These are phyloP conservation scores for Galeopsis tetrahit DNA, from an alignment of 257 asterid genomes.

Conservation along the genomic window DNA sequence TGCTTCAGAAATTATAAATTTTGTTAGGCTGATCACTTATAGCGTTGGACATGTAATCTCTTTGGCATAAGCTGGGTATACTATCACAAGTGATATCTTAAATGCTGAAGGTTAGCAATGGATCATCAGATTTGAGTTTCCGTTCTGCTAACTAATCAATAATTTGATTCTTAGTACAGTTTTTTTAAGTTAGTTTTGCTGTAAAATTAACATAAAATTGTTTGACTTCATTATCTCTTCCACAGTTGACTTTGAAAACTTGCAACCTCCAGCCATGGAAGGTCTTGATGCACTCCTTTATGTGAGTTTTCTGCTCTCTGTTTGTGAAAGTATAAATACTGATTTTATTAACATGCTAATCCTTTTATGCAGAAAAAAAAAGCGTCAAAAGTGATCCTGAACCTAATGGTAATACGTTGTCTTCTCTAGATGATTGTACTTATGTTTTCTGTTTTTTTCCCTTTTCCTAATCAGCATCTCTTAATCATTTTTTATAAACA, in stretches of 20 bases:
- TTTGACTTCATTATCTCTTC: conserved; percentile 16
- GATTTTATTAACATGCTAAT: too few species aligned
- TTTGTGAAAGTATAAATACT: too few species aligned
- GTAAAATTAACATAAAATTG: neutral
- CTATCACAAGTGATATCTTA: too few species aligned
- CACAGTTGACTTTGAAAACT: conserved; percentile 72
- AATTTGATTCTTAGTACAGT: conserved; percentile 2
- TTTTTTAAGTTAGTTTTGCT: conserved; percentile 5
- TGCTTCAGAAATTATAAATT: conserved; percentile 5
- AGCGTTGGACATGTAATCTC: conserved; percentile 20
- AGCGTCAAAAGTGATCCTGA: conserved; percentile 49
- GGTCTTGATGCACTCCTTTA: too few species aligned
- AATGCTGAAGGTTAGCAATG: too few species aligned
- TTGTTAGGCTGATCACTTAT: conserved; percentile 30
- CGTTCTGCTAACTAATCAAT: neutral
- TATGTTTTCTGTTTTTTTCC: neutral
- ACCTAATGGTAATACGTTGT: conserved; percentile 52
- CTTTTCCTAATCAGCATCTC: too few species aligned
- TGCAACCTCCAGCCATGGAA: too few species aligned
- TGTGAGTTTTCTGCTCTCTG: too few species aligned
- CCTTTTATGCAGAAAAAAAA: conserved; percentile 41
- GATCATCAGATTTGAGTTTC: neutral
- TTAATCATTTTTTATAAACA: too few species aligned
- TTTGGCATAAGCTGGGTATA: too few species aligned
- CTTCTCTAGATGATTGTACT: neutral